Evolutionary conservation across 2,329 filamentous ascomycete genomes (phyloP), one percentile per base, ranked within the genome.

Genomic region (Domatiomyces catenatus): DNA sequence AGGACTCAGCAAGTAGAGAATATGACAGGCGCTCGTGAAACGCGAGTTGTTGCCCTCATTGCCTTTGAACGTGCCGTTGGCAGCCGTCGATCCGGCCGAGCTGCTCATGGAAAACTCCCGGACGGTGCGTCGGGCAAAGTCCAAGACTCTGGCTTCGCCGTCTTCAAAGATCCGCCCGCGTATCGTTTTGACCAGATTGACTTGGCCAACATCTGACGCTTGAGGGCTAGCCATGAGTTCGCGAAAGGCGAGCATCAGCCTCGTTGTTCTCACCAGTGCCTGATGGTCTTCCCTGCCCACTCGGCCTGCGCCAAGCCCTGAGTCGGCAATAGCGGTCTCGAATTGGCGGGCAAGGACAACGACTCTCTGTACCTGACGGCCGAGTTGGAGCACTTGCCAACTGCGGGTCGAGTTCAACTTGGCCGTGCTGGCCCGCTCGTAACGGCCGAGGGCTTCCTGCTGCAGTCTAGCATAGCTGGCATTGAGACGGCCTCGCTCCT

Each of bases 401-500:
- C 95, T 75, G 8, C 88, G 77, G 60, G 84, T 78, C 1, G 86
- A 84, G 8, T 86, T 85, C 48, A 82, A 68, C 8, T 83, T 77
- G 6, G 94, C 85, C 67, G 92, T 81, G 51, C 93, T 84, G 0
- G 92, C 90, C 50, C 83, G 82, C 60, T 86, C 83, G 70, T 94
- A 86, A 59, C 90, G 86, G 60, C 84, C 78, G 48, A 87, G 75
- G 44, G 96, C 88, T 63, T 96, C 87, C 63, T 80, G 83, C 67
- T 94, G 84, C 22, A 96, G 74, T 58, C 90, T 80, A 55, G 79
- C 78, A 69, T 94, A 95, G 64, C 85, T 88, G 60, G 88, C 82
- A 56, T 86, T 88, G 55, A 98, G 73, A 55, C 78, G 82, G 51
- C 79, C 76, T 57, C 95, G 79, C 66, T 95, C 89, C 6, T 78